Evolutionary conservation across 2,329 filamentous ascomycete genomes (phyloP), one percentile per base, ranked within the genome.

Genomic region (Microdochium paspali): DNA sequence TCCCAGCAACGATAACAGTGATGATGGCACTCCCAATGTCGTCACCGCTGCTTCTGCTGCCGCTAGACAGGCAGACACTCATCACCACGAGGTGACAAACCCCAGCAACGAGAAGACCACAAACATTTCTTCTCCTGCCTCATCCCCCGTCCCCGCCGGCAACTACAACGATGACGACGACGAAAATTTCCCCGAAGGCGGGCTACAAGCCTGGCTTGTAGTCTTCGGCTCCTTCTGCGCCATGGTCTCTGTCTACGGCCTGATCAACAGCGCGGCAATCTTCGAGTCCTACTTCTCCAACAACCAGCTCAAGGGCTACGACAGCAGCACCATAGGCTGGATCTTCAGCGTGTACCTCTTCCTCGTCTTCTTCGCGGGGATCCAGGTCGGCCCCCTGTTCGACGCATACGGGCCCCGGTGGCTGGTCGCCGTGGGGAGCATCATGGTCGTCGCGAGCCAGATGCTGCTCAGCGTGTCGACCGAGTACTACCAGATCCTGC

Each of bases 331-430:
- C 46, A 82, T 90, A 44, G 86, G 86, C n/a, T 95, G 89, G 89
- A 87, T 95, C 53, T 90, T 91, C 57, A 83, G 84, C 56, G 68
- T 93, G 46, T 91, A 90, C 60, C 73, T 87, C 25, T 94, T 93
- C 59, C 69, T 91, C 44, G 79, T 86, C 43, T 91, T 93, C 63
- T 87, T 91, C 58, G 81, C 86, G 31, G 87, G 88, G 24, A 78
- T 94, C 10, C 85, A 91, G 57, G 82, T 90, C 45, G 89, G 89
- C 0, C 87, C 89, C 1, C 63, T 93, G 31, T 94, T 94, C 60
- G 89, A 95, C 61, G 76, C 77, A 44, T 77, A 84, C 53, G 89
- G 89, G 0, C 85, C 88, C 0, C 72, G 80, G 13, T 62, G 75
- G 50, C 72, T 93, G n/a, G 73, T 93, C 2, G 61, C 80, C 1